Percentiles rank a stretch among this genome's conserved stretches.
Evolutionary conservation across 78 protist species (phyloP).

Genomic region (Goniomonas avonlea): DNA sequence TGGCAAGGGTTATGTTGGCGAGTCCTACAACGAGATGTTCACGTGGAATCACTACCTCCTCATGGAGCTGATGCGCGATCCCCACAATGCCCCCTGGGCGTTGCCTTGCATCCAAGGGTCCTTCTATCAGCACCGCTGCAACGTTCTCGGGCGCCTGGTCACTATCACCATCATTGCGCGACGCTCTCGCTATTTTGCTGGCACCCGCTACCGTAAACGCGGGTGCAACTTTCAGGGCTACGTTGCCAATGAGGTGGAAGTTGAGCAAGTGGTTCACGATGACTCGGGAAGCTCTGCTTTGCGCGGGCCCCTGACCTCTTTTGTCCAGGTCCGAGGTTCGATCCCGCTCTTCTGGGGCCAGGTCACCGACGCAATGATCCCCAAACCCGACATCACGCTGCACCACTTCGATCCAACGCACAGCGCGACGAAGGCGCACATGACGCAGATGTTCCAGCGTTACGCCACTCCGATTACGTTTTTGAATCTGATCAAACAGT

Average conservation of each 20-base stretch:
- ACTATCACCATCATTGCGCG: conserved; percentile 81
- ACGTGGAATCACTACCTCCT: conserved; percentile 80
- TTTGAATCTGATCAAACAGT: conserved; percentile 62
- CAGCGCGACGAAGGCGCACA: background rate
- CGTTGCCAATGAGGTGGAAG: conserved; percentile 95
- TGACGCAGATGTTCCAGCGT: background rate
- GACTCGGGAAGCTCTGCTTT: background rate
- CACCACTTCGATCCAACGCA: background rate
- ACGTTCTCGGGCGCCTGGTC: conserved; percentile 28
- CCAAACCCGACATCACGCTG: background rate
- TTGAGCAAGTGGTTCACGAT: conserved; percentile 84
- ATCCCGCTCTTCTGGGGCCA: conserved; percentile 94
- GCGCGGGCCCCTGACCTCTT: conserved; percentile 5
- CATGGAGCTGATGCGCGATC: background rate
- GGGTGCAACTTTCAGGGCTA: conserved; percentile 78
- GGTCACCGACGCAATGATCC: conserved; percentile 14
- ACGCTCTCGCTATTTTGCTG: conserved; percentile 85
- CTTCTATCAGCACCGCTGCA: conserved; percentile 42
- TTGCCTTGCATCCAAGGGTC: conserved; percentile 78
- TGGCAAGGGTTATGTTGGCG: background rate
- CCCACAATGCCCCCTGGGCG: conserved; percentile 47
- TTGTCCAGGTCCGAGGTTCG: conserved; percentile 84
- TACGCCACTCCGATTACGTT: background rate
- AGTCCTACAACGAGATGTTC: conserved; percentile 43
- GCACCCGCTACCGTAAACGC: conserved; percentile 91